Conservation (phyloP, 176 grass and related monocot species). For the Stipa capillata region DNA sequence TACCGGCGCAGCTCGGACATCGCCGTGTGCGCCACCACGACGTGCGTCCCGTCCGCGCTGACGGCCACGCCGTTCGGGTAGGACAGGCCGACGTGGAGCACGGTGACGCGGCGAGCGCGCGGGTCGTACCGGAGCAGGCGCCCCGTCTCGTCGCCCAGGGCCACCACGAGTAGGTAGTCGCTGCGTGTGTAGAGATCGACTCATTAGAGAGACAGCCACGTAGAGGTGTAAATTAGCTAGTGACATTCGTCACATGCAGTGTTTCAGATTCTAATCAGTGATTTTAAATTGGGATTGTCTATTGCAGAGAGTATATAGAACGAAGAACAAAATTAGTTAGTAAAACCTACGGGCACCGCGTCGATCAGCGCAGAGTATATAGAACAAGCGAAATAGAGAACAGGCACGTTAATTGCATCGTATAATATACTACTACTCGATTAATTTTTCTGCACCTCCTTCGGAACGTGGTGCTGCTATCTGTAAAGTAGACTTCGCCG, state of each 20-base stretch:
- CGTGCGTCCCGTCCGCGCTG: conserved; percentile 37
- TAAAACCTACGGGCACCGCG: neutral
- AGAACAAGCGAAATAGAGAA: neutral
- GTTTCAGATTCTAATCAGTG: no score
- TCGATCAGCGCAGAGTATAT: neutral
- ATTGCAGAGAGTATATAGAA: no score
- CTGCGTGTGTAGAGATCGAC: conserved; percentile 35
- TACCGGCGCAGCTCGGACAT: conserved; percentile 38
- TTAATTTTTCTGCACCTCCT: conserved; percentile 33
- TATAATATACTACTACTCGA: neutral
- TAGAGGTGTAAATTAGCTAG: neutral
- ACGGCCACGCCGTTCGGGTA: conserved; percentile 72
- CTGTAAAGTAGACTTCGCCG: conserved; percentile 82
- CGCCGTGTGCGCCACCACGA: conserved; percentile 53
- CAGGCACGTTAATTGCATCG: neutral
- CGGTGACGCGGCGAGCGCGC: neutral
- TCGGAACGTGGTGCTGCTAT: conserved; percentile 59
- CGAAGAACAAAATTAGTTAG: no score
- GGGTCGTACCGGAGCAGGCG: conserved; percentile 56
- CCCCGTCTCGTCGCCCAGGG: conserved; percentile 50
- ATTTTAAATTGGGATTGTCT: no score
- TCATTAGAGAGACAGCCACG: no score
- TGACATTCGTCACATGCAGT: no score
- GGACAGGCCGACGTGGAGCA: conserved; percentile 40
- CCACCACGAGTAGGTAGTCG: conserved; percentile 39